Conservation (phyloP, 176 grass and related monocot genomes). For the Paspalum vaginatum region DNA sequence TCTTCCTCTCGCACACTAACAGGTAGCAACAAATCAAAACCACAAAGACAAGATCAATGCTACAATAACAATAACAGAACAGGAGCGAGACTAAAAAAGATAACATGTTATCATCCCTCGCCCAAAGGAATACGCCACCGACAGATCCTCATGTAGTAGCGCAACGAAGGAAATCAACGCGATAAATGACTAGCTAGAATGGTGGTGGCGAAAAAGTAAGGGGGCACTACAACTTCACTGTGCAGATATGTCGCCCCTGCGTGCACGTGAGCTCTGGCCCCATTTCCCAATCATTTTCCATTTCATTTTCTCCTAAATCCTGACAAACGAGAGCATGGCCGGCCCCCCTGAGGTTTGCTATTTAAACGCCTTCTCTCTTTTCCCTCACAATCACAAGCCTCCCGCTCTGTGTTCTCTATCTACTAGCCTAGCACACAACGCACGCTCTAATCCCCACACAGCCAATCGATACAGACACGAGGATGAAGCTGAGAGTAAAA, state of each 20-base stretch:
- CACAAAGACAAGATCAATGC: background rate
- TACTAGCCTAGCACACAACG: constrained; percentile 21
- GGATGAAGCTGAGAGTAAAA: constrained; percentile 67
- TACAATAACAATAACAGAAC: background rate
- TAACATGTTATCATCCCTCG: background rate
- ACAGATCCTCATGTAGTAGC: constrained; percentile 39
- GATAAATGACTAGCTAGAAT: constrained; percentile 2
- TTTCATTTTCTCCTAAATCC: constrained; percentile 46
- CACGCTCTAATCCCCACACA: constrained; percentile 58
- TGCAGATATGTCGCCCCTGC: constrained; percentile 36
- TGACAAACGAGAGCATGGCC: constrained; percentile 45
- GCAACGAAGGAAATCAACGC: constrained; percentile 18
- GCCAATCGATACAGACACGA: constrained; percentile 54
- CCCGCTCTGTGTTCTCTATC: constrained; percentile 19
- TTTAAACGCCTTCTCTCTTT: constrained; percentile 58
- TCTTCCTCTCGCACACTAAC: background rate
- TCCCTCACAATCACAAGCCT: constrained; percentile 53
- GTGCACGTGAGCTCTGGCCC: constrained; percentile 52
- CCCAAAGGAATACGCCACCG: constrained; percentile 1
- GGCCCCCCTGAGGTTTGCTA: constrained; percentile 49
- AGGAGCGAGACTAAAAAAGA: constrained; percentile 6
- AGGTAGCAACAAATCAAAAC: constrained; percentile 7
- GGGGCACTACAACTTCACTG: constrained; percentile 40
- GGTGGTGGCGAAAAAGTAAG: constrained; percentile 34
- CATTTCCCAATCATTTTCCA: constrained; percentile 29